Evolutionary conservation across 768 basidiomycete genomes (phyloP).

Genomic region (Dendrothele bispora): DNA sequence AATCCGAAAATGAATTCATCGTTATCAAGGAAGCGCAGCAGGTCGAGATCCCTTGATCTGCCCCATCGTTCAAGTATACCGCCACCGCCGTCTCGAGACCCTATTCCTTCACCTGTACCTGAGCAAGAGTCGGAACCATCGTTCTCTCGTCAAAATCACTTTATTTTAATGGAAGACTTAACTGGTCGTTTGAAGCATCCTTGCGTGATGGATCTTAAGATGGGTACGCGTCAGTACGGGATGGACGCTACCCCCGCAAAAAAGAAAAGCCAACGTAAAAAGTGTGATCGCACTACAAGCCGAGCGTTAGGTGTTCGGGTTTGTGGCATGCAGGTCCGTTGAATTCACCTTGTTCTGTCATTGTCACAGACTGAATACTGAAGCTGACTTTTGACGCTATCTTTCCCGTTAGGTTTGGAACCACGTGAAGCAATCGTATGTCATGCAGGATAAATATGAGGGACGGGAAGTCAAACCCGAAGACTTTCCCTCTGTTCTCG

Average conservation of each 20-base stretch:
- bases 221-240: constrained; percentile 99
- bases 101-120: constrained; percentile 23
- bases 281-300: constrained; percentile 96
- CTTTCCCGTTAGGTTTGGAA: constrained; percentile 81
- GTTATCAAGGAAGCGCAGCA: constrained; percentile 32
- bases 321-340: constrained; percentile 97
- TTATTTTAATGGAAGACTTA: constrained; percentile 98
- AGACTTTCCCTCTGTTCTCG: constrained; percentile 81
- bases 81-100: constrained; percentile 26
- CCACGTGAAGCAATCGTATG: constrained; percentile 76
- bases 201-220: constrained; percentile 97
- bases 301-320: constrained; percentile 86
- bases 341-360: background rate
- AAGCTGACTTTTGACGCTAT: constrained; percentile 8
- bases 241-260: constrained; percentile 90
- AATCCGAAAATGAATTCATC: constrained; percentile 28
- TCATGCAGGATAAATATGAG: constrained; percentile 94
- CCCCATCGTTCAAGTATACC: constrained; percentile 22
- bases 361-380: constrained; percentile 2
- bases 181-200: constrained; percentile 89
- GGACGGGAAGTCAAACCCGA: constrained; percentile 87
- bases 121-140: constrained; percentile 42
- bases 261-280: constrained; percentile 98
- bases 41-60: constrained; percentile 36
- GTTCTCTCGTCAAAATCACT: constrained; percentile 89